These are phyloP conservation scores for Cucurbita argyrosperma DNA, from an alignment of 306 rosid species.

Conservation along the genomic window DNA sequence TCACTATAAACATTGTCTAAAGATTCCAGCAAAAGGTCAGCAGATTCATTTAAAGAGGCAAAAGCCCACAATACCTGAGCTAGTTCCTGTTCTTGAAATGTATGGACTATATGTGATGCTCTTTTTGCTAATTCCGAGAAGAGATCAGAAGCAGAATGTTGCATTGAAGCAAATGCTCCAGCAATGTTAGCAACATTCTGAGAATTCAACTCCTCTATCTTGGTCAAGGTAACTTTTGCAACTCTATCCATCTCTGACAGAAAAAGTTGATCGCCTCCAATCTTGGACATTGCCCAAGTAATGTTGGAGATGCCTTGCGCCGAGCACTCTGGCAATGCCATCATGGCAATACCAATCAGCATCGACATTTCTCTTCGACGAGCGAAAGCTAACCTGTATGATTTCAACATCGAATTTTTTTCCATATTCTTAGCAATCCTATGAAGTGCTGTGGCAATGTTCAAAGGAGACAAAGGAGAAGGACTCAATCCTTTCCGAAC, in stretches of 20 bases:
- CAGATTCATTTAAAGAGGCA: constrained; percentile 64
- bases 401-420: constrained; percentile 47
- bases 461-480: constrained; percentile 79
- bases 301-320: constrained; percentile 85
- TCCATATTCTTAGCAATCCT: constrained; percentile 94
- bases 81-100: constrained; percentile 82
- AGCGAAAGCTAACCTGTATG: constrained; percentile 70
- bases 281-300: constrained; percentile 85
- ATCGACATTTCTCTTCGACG: constrained; percentile 83
- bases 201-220: constrained; percentile 62
- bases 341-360: constrained; percentile 82
- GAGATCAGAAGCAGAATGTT: constrained; percentile 73
- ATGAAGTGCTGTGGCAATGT: constrained; percentile 87
- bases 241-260: constrained; percentile 90
- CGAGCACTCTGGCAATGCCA: constrained; percentile 69
- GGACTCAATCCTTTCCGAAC: constrained; percentile 85
- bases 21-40: constrained; percentile 43
- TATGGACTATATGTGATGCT: constrained; percentile 53
- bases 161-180: constrained; percentile 92
- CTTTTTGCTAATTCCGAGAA: constrained; percentile 45
- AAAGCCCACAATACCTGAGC: constrained; percentile 94
- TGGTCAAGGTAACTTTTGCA: constrained; percentile 70
- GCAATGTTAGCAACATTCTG: constrained; percentile 85
- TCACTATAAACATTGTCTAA: constrained; percentile 38
- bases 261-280: constrained; percentile 80